Base-by-base conservation (phyloP, 176 grass and related monocot genomes). In the Thinopyrum elongatum region DNA sequence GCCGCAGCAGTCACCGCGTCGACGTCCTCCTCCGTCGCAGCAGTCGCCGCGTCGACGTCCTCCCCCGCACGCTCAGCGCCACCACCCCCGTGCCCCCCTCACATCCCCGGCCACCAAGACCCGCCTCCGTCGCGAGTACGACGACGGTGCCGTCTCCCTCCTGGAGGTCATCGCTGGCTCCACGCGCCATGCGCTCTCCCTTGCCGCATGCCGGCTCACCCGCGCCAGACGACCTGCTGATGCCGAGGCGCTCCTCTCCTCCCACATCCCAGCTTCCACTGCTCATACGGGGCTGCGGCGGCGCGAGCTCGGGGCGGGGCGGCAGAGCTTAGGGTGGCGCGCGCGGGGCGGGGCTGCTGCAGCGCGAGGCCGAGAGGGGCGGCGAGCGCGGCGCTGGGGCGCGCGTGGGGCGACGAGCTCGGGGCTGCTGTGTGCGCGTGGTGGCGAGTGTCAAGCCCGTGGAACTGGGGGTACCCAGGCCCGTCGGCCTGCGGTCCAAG, bases 171-270 rank as follows among this genome's bases (percentile, higher is more conserved):
- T 97, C 22, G 75, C 82, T 12, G 27, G 55, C 66, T 74, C 93
- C 62, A 88, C 85, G 34, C 87, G 91, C 53, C 77, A 89, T 71
- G 87, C 93, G 33, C 82, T 95, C 61, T 82, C 86, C 27, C 75
- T 92, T 7, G 58, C 90, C 64, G 88, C 83, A 1, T 89, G 83
- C 85, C 82, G 89, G 51, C 95, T 98, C 61, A 77, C 82, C 33
- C 73, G 60, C 64, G 55, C 95, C 66, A 31, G 87, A 61, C 85
- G 91, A 85, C 63, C 53, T 36, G 65, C 85, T 1, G 88, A 86
- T 2, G 84, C 83, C 59, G 91, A 87, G n/a, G 65, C 82, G 34
- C 91, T 95, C 76, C 64, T 98, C 72, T 79, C 89, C 83, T 86
- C 80, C 53, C 67, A 78, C 78, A 55, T 87, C 85, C 21, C 76